phyloP scores from a whole-genome alignment of 176 grass and related monocot genomes.

The Tuctoria greenei region DNA sequence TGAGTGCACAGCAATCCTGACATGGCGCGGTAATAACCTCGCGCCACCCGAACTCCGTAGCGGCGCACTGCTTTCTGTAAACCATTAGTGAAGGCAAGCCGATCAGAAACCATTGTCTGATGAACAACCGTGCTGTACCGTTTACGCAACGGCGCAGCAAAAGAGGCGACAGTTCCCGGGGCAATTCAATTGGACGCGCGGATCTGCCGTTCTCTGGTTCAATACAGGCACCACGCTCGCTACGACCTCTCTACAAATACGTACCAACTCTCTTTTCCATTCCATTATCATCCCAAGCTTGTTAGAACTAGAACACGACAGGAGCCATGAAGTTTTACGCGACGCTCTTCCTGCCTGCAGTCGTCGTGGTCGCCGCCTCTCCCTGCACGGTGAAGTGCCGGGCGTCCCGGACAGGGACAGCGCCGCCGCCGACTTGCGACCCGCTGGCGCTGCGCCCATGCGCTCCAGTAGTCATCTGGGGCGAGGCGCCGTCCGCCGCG shows the following conservation, averaged over 20 bases:
- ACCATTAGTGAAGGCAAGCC: neutral
- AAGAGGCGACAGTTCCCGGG: neutral
- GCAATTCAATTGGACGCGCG: neutral
- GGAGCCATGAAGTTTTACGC: conserved; percentile 39
- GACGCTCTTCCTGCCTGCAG: neutral
- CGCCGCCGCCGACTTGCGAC: conserved; percentile 45
- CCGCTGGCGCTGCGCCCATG: conserved; percentile 56
- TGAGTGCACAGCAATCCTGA: too few relatives aligned
- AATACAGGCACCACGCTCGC: neutral
- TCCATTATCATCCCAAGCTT: neutral
- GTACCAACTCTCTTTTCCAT: neutral
- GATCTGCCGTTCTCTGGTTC: neutral
- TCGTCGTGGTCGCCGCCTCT: conserved; percentile 12
- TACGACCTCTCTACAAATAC: conserved; percentile 21
- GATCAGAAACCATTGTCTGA: neutral
- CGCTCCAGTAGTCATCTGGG: conserved; percentile 48
- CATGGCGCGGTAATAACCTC: too few relatives aligned
- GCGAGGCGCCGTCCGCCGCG: conserved; percentile 32
- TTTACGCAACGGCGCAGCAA: conserved; percentile 16
- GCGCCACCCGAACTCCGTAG: too few relatives aligned
- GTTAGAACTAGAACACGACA: neutral
- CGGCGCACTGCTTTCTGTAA: too few relatives aligned
- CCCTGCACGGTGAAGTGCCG: neutral
- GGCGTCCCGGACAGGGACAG: neutral
- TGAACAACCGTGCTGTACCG: neutral